Evolutionary conservation across 2,329 filamentous ascomycete genomes (phyloP), one percentile per base, ranked within the genome.

Genomic region (Cercospora canescens): DNA sequence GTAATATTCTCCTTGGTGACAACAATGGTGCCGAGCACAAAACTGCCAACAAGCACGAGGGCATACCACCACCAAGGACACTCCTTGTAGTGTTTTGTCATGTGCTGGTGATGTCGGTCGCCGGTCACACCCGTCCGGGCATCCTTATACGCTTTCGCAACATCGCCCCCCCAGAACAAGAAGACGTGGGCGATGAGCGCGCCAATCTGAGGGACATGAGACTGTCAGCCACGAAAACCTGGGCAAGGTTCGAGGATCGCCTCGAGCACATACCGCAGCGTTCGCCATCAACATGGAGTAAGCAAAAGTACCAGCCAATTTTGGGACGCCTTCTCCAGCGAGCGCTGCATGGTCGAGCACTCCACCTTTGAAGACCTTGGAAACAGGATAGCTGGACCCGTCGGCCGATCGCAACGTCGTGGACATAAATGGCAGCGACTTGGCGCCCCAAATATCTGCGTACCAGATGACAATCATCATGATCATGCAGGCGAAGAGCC

Each of bases 121-220:
- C 81, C 80, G 26, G 78, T 83, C 11, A 69, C 75, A 4, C 82
- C 81, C 3, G 75, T 70, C 21, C 67, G 81, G 0, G 83, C 81
- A n/a, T 76, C 82, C 70, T 81, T 83, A 73, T 79, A 86, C 0
- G 86, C 71, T 34, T 35, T 71, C 3, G 77, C 55, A n/a, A 87
- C 79, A 64, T 88, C 86, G 4, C 79, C 79, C 3, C 85, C 83
- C 84, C 84, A 87, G 71, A 88, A 88, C 5, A 87, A 72, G 58
- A 83, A 64, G 67, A 81, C 83, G 67, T 88, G 86, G 2, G 79
- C 73, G 30, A 87, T 77, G 26, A 87, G 72, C 5, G 86, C 86
- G 1, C 86, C 86, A 57, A 88, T 88, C 70, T 72, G 35, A 9
- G 26, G 7, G 24, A 26, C 6, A 24, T 45, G 12, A 41, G 34